A percentile compares a stretch with the other conserved stretches of the same genome.
These are phyloP conservation scores for Teunomyces stri DNA, from an alignment of 805 yeast genomes.

Conservation along the genomic window DNA sequence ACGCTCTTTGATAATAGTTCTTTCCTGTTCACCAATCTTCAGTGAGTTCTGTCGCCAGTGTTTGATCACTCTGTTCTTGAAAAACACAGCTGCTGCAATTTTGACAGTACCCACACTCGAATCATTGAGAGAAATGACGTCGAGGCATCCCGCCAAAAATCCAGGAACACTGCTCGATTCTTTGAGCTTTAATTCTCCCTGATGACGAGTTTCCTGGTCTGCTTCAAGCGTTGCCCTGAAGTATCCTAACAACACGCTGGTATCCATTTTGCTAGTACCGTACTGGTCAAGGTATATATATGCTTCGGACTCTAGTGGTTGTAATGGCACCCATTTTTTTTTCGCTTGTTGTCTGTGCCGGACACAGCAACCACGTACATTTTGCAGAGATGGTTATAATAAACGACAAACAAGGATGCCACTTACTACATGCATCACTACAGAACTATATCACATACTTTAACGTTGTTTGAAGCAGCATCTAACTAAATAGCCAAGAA, in stretches of 20 bases:
- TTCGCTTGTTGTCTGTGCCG: constrained; percentile 1
- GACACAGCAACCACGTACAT: neutral
- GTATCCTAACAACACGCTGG: constrained; percentile 63
- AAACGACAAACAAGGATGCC: no score
- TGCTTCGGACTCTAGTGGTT: neutral
- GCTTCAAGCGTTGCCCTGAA: constrained; percentile 78
- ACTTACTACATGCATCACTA: no score
- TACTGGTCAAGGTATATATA: neutral
- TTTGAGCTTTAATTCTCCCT: constrained; percentile 68
- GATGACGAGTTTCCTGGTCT: constrained; percentile 55
- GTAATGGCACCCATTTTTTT: constrained; percentile 1
- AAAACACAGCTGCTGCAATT: constrained; percentile 75
- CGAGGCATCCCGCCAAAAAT: constrained; percentile 79
- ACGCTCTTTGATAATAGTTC: constrained; percentile 67
- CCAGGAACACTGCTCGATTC: constrained; percentile 61
- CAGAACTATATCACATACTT: no score
- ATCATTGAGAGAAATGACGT: constrained; percentile 57
- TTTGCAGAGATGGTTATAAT: neutral
- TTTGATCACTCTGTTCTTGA: constrained; percentile 69
- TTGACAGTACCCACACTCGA: constrained; percentile 33
- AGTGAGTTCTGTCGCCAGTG: constrained; percentile 49
- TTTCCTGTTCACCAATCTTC: constrained; percentile 66
- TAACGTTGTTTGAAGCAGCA: no score
- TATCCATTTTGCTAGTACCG: constrained; percentile 52
- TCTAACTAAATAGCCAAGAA: no score